Evolutionary conservation across 2,329 filamentous ascomycete species (phyloP), one percentile per base, ranked within the genome.

Genomic region (Aspergillus transmontanensis): DNA sequence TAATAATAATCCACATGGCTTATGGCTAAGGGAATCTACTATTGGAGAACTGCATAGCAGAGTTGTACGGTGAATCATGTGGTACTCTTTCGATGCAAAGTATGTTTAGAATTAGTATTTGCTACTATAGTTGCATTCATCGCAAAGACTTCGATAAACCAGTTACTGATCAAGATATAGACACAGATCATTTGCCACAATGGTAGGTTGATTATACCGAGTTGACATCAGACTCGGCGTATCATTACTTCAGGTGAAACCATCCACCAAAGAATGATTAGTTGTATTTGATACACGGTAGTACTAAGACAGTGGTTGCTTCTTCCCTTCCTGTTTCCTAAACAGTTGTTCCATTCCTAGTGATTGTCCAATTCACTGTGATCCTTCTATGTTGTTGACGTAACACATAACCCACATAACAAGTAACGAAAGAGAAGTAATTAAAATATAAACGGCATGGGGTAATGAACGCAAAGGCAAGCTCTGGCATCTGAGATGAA

Each of bases 381-480:
- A 68, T 56, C 64, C 62, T 61, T 72, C 69, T 72, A 72, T 72
- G 68, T 64, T 68, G 56, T 61, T 61, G 64, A 68, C 70, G 68
- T 72, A 68, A 72, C 69, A 71, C 70, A 71, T 72, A 67, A 70
- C 70, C 69, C 68, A 68, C 65, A 63, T 69, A 59, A 62, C 48
- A 64, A 41, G 48, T 34, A 67, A 63, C 41, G 63, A 66, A 65
- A 69, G 60, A 69, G 64, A 69, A 43, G 32, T 50, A 58, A 63
- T 58, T 64, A 63, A 62, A 68, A 70, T 66, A 68, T 67, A 72
- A 69, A 68, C 65, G 68, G 65, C 65, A 68, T 23, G 59, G 65
- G 62, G 61, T 36, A 53, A 60, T 54, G 69, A 70, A 70, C 64
- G 68, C 65, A 67, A 66, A 55, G 60, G 62, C 66, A 63, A 63